phyloP scores from a whole-genome alignment of 2,329 filamentous ascomycete genomes.

The Aureobasidium sp. region DNA sequence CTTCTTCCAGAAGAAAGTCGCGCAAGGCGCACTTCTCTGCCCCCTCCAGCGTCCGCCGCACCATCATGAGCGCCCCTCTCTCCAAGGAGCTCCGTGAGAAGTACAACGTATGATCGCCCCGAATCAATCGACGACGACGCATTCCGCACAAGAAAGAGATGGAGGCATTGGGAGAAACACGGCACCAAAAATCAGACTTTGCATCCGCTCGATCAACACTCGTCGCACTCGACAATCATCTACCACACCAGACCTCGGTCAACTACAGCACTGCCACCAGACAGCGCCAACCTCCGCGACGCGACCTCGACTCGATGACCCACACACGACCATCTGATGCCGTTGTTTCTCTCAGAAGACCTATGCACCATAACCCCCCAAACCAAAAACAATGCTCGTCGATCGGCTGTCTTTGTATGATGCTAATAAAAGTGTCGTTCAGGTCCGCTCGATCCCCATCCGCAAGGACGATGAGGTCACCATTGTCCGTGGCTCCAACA shows the following conservation, averaged over 20 bases:
- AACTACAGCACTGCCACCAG: not conserved
- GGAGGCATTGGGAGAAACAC: constrained; percentile 7
- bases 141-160: not conserved
- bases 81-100: constrained; percentile 97
- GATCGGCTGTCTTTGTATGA: constrained; percentile 13
- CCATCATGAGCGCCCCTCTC: constrained; percentile 94
- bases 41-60: constrained; percentile 86
- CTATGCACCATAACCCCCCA: constrained; percentile 2
- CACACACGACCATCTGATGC: not conserved
- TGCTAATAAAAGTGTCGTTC: constrained; percentile 15
- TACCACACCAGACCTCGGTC: not conserved
- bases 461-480: constrained; percentile 81
- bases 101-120: constrained; percentile 71
- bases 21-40: constrained; percentile 97
- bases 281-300: not conserved
- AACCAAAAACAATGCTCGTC: constrained; percentile 8
- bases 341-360: not conserved
- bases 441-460: constrained; percentile 94
- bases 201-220: too few species aligned
- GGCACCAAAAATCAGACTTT: not conserved
- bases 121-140: not conserved
- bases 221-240: not conserved
- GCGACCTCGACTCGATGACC: not conserved
- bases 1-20: constrained; percentile 94
- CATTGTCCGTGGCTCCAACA: constrained; percentile 88